These are phyloP conservation scores for Neurospora terricola DNA, from an alignment of 495 filamentous ascomycete genomes.

Conservation along the genomic window DNA sequence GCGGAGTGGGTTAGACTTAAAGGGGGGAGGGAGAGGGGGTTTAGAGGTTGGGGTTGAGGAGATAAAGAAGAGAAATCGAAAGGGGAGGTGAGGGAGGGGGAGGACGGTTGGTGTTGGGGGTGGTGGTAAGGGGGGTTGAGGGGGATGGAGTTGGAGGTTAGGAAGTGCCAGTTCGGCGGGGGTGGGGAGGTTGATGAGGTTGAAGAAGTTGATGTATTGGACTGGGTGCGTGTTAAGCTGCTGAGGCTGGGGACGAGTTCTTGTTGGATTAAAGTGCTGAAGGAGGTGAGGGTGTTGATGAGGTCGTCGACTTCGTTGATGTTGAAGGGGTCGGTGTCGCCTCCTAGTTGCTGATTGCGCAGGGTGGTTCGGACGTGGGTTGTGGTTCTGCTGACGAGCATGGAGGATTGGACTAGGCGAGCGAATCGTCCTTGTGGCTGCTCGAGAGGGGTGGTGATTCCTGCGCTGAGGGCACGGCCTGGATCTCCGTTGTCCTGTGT, in stretches of 20 bases:
- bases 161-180: background rate
- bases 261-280: constrained; percentile 6
- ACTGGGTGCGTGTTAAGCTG: background rate
- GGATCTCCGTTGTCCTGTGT: constrained; percentile 22
- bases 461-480: constrained; percentile 1
- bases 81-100: background rate
- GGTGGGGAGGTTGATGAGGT: background rate
- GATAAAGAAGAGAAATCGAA: background rate
- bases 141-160: background rate
- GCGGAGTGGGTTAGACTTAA: constrained; percentile 11
- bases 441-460: constrained; percentile 13
- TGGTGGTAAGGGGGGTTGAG: background rate
- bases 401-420: constrained; percentile 27
- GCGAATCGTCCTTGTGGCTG: constrained; percentile 26
- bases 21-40: constrained; percentile 6
- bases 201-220: background rate
- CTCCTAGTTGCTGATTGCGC: background rate
- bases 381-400: constrained; percentile 21
- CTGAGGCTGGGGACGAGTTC: background rate
- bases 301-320: constrained; percentile 4
- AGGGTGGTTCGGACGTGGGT: constrained; percentile 11
- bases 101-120: no score
- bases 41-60: background rate
- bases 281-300: constrained; percentile 5
- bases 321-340: constrained; percentile 4